Evolutionary conservation across 148 eudicot species (phyloP), one percentile per base, ranked within the genome.

Genomic region (Heliosperma pusillum): DNA sequence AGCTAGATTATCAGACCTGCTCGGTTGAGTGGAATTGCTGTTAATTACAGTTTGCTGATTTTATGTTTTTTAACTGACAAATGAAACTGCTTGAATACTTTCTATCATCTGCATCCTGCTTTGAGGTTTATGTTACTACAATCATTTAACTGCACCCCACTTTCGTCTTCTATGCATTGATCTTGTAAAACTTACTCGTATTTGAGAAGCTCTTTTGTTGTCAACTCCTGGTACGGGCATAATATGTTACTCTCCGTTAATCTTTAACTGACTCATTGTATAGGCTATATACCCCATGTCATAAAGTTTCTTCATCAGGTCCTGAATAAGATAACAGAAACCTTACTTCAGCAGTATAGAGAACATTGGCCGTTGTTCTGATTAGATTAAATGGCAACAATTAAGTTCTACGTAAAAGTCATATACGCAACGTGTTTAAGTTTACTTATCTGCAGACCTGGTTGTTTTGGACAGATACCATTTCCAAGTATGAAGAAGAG

Each of bases 401-500:
- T 29, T 16, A 50, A n/a, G 7, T 30, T 65, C 3, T 17, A 22
- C 70, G 16, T 66, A 10, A 24, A 74, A 13, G 50, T 24, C 7
- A 5, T 29, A 29, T 19, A 1, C 17, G 45, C 22, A 2, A 36
- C 5, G 10, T n/a, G 24, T 36, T 0, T 36, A 4, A 63, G 42
- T 30, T 20, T 66, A 33, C 59, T 53, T 42, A 24, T 74, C 29
- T 69, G n/a, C 22, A 7, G 27, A 24, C 11, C 1, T 21, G 40
- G 19, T 26, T 62, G 72, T 13, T 79, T 10, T 57, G 65, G 66
- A 65, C 85, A 94, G 98, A 87, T 69, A 80, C 87, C 19, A 85
- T 91, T 74, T 74, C 93, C 78, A 91, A 91, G 55, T 84, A 85
- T 58, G 97, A 94, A 84, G 98, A 90, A 76, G 98, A 91, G 80